phyloP scores from a whole-genome alignment of 257 asterid genomes.

The Ilex asprella region DNA sequence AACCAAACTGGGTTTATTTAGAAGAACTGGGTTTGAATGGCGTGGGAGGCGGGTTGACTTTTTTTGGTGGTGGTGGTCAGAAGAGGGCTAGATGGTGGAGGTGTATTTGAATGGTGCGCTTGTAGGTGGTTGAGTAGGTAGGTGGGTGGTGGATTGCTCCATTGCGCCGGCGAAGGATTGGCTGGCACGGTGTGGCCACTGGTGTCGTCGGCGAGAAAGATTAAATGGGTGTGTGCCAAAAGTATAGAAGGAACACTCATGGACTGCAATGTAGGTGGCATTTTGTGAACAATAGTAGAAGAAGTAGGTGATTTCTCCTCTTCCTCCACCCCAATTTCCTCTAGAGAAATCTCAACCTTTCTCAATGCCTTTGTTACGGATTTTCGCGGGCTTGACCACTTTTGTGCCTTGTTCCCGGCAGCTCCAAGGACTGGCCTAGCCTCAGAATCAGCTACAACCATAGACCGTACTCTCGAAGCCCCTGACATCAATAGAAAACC shows the following conservation, averaged over 20 bases:
- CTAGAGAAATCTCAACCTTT: conserved; percentile 20
- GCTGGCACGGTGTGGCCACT: too few species aligned
- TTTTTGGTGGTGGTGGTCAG: too few species aligned
- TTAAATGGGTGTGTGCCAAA: too few species aligned
- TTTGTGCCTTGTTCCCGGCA: conserved; percentile 19
- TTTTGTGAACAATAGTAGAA: not conserved
- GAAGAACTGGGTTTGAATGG: too few species aligned
- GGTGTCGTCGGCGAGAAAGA: too few species aligned
- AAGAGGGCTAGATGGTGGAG: too few species aligned
- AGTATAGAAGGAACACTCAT: conserved; percentile 27
- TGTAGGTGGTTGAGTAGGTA: too few species aligned
- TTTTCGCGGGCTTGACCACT: conserved; percentile 12
- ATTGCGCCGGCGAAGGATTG: too few species aligned
- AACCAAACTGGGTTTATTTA: too few species aligned
- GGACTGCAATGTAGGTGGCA: conserved; percentile 22
- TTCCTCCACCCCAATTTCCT: conserved; percentile 20
- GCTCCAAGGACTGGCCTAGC: conserved; percentile 23
- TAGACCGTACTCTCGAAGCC: conserved; percentile 25
- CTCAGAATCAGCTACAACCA: conserved; percentile 26
- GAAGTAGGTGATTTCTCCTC: conserved; percentile 13
- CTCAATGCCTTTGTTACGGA: conserved; percentile 14
- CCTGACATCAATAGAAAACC: conserved; percentile 22
- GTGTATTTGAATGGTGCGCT: too few species aligned
- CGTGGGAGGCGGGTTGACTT: too few species aligned
- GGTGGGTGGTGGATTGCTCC: too few species aligned